Conservation (phyloP, 306 rosid species). For the Citrullus mucosospermus region DNA sequence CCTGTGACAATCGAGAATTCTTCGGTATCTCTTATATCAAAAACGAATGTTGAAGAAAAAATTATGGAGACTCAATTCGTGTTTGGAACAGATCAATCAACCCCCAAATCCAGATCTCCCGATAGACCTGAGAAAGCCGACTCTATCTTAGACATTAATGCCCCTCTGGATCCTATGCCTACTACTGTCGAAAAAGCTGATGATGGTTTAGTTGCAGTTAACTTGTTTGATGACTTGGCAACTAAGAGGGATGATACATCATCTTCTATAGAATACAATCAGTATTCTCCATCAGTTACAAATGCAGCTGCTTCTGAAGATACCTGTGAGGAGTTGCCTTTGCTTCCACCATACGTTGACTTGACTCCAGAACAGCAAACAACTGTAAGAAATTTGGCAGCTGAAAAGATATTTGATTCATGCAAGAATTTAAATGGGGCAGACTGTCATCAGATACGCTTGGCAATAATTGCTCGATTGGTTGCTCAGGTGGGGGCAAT, state of each 20-base stretch:
- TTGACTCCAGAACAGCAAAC: constrained; percentile 58
- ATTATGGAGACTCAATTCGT: constrained; percentile 30
- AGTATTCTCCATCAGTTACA: constrained; percentile 41
- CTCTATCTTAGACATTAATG: constrained; percentile 17
- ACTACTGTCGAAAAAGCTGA: constrained; percentile 31
- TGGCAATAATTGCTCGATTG: constrained; percentile 78
- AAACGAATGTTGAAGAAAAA: constrained; percentile 36
- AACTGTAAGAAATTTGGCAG: constrained; percentile 47
- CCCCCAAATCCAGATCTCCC: constrained; percentile 28
- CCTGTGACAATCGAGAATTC: constrained; percentile 23
- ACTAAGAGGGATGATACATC: constrained; percentile 36
- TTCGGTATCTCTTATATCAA: constrained; percentile 26
- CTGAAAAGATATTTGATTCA: constrained; percentile 61
- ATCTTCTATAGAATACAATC: constrained; percentile 44
- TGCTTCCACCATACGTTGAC: constrained; percentile 64
- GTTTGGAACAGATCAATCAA: constrained; percentile 26
- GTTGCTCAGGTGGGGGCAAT: constrained; percentile 68
- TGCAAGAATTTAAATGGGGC: constrained; percentile 41
- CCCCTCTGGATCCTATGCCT: constrained; percentile 31
- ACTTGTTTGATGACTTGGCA: constrained; percentile 28
- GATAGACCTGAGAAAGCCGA: constrained; percentile 41
- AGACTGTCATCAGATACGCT: constrained; percentile 61
- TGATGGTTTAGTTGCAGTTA: constrained; percentile 33
- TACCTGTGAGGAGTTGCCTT: constrained; percentile 62
- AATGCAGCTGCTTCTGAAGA: constrained; percentile 59